phyloP scores from a whole-genome alignment of 2,329 filamentous ascomycete genomes.

The Trichothecium sympodiale region DNA sequence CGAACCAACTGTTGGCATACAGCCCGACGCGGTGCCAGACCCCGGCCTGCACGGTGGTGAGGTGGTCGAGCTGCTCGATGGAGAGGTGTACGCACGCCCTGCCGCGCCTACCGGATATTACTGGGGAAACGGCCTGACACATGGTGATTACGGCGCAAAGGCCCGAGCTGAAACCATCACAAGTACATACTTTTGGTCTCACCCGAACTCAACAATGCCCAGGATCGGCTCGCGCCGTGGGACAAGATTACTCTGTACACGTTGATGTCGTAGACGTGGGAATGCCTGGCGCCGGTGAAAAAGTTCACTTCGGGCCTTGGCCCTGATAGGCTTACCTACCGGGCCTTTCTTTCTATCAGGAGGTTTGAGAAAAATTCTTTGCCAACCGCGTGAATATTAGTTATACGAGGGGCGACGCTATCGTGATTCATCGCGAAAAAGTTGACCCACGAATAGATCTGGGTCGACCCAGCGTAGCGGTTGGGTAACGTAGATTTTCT shows the following conservation, averaged over 20 bases:
- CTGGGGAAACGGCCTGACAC: constrained; percentile 17
- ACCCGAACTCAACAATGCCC: constrained; percentile 39
- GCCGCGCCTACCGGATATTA: too few relatives aligned
- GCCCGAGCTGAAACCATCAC: constrained; percentile 36
- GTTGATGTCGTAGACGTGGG: constrained; percentile 41
- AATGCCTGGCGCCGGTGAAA: constrained; percentile 29
- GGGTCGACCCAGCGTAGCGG: too few relatives aligned
- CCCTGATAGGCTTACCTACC: too few relatives aligned
- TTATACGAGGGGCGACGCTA: too few relatives aligned
- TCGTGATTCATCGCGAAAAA: too few relatives aligned
- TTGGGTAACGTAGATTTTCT: too few relatives aligned
- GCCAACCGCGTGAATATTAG: too few relatives aligned
- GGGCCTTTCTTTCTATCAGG: too few relatives aligned
- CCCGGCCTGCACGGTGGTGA: constrained; percentile 28
- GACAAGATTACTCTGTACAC: constrained; percentile 35
- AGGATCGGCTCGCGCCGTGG: constrained; percentile 30
- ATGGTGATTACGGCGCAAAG: constrained; percentile 28
- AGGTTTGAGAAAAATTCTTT: too few relatives aligned
- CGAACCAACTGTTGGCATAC: constrained; percentile 39
- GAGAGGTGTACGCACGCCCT: constrained; percentile 13
- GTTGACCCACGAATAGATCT: too few relatives aligned
- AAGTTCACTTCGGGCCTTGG: too few relatives aligned
- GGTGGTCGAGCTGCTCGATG: constrained; percentile 12
- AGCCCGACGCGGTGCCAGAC: constrained; percentile 35
- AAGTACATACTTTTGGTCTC: constrained; percentile 34